Conservation (phyloP, 2,329 filamentous ascomycete genomes). For the Apiospora kogelbergensis region DNA sequence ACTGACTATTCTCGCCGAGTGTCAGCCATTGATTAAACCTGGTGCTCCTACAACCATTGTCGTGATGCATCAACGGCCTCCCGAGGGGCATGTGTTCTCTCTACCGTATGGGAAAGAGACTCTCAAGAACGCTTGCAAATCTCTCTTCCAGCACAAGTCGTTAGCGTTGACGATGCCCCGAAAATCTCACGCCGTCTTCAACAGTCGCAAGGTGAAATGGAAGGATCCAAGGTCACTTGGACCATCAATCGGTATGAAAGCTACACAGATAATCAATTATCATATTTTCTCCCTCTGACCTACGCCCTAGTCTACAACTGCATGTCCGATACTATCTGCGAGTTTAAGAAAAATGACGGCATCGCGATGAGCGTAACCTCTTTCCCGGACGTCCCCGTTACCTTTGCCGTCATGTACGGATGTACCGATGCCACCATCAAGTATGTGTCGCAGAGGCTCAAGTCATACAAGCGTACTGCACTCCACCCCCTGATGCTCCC, state of each 20-base stretch:
- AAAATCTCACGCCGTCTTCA: background rate
- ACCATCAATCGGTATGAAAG: background rate
- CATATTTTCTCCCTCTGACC: background rate
- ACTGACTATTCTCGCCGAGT: background rate
- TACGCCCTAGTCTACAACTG: background rate
- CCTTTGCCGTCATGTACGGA: background rate
- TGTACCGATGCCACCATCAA: background rate
- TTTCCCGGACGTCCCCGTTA: background rate
- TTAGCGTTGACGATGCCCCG: background rate
- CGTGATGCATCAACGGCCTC: background rate
- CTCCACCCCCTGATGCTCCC: background rate
- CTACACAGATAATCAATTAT: too few species aligned
- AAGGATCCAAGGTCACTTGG: background rate
- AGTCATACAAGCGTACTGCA: background rate
- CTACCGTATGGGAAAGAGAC: background rate
- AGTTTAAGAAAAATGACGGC: background rate
- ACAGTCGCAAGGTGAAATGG: background rate
- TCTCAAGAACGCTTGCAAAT: background rate
- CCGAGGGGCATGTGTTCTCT: rapidly evolving
- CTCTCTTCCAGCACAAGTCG: background rate
- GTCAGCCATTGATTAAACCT: background rate
- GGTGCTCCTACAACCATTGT: background rate
- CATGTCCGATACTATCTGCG: background rate
- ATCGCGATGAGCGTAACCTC: background rate
- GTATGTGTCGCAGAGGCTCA: background rate